Evolutionary conservation across 2,329 filamentous ascomycete genomes (phyloP), one percentile per base, ranked within the genome.

Genomic region (Stemphylium lycopersici): DNA sequence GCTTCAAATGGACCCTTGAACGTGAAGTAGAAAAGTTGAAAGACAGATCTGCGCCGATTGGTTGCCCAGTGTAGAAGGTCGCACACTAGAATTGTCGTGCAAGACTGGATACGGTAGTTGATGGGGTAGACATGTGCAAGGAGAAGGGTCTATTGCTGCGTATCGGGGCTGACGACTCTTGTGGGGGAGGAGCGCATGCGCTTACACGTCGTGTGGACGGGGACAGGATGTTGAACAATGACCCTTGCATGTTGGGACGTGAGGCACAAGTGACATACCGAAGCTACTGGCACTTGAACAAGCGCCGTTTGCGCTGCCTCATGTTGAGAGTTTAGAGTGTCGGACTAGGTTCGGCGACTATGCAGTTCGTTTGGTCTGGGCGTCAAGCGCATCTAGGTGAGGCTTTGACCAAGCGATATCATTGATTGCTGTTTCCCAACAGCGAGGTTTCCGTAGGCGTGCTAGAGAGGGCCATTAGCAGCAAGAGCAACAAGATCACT

Each of bases 331-430:
- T 20, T 24, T 40, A 46, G 10, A 11, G 39, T 33, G 12, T 31
- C 24, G 36, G 39, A 24, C 42, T 40, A 31, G 22, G 15, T 18
- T 29, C 36, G 26, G 24, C 16, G 32, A 33, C 10, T 37, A 37
- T 18, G 32, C 29, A 11, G 29, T 20, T 8, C 26, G 32, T 26
- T 34, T 26, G 31, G 29, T 37, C 41, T 36, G 22, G n/a, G 33
- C 32, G 55, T 47, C 58, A 61, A 58, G 51, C 39, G 38, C 32
- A 29, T 52, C 44, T 48, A 56, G 18, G 20, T 46, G 49, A 58
- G 57, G 55, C 53, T 33, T 18, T 24, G 26, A 41, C 33, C 45
- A 33, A 44, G 36, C 13, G 38, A 39, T 18, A n/a, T n/a, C 26
- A 31, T 22, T 41, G 36, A 52, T 59, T 54, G 46, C 55, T 50